Percentiles rank a stretch among this genome's conserved stretches.
Conservation (phyloP, 148 eudicot species). For the Vaccinium macrocarpon region DNA sequence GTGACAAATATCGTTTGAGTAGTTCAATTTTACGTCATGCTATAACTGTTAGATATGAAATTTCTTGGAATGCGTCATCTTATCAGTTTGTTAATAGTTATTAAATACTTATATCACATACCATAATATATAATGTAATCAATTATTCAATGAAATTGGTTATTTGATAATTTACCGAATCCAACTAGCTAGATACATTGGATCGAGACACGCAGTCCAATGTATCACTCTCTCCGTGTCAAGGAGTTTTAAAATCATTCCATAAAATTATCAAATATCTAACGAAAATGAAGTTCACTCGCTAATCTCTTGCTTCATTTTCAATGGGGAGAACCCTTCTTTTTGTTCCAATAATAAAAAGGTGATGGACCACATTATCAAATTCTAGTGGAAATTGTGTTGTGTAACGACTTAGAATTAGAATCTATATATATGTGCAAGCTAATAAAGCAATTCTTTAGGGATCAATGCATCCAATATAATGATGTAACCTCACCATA, state of each 20-base stretch:
- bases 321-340: not conserved
- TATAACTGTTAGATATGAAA: not conserved
- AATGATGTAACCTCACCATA: too few relatives aligned
- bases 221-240: not conserved
- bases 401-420: not conserved
- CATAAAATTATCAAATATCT: not conserved
- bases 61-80: not conserved
- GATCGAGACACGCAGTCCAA: too few relatives aligned
- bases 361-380: not conserved
- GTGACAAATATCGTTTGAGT: not conserved
- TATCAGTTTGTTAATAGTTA: not conserved
- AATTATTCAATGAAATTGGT: not conserved
- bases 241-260: not conserved
- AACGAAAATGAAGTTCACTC: not conserved
- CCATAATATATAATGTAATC: not conserved
- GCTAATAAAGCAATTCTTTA: not conserved
- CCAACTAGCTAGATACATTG: not conserved
- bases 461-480: not conserved
- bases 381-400: not conserved
- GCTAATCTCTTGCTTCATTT: not conserved
- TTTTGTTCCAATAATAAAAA: not conserved
- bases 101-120: not conserved
- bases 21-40: not conserved
- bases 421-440: not conserved
- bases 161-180: not conserved